Percentiles rank a stretch among this genome's conserved stretches.
These are phyloP conservation scores for Arabidopsis hybrid DNA, from an alignment of 441 rosid genomes.

Conservation along the genomic window DNA sequence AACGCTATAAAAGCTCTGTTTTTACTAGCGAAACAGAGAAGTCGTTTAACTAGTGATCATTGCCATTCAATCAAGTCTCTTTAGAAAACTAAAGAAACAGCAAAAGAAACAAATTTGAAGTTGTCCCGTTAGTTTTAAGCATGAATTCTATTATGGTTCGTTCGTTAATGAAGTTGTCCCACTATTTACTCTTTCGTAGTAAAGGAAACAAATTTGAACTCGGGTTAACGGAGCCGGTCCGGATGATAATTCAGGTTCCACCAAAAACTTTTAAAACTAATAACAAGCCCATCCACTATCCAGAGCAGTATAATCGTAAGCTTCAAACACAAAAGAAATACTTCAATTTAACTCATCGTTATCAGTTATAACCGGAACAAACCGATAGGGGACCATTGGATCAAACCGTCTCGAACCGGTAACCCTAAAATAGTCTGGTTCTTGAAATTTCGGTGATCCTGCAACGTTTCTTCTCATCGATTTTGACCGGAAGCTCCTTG, in stretches of 20 bases:
- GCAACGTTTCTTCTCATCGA: conserved; percentile 27
- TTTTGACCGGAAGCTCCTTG: conserved; percentile 21
- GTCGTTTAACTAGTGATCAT: neutral
- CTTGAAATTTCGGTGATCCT: conserved; percentile 7
- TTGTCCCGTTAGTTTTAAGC: no score
- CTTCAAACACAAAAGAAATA: neutral
- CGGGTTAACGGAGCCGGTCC: neutral
- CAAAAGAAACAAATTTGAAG: neutral
- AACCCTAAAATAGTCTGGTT: conserved; percentile 13
- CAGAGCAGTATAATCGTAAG: neutral
- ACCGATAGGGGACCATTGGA: neutral
- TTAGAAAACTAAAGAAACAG: neutral
- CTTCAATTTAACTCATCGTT: neutral
- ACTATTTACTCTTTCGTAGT: neutral
- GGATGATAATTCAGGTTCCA: neutral
- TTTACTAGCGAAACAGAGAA: neutral
- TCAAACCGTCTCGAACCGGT: conserved; percentile 27
- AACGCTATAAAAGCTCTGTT: conserved; percentile 26
- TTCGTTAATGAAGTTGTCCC: neutral
- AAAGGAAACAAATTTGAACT: neutral
- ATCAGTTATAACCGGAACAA: neutral
- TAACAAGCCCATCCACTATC: no score
- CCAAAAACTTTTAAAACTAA: neutral
- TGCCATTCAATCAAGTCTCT: conserved; percentile 1
- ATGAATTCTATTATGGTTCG: neutral